These are phyloP conservation scores for Parafenestella ontariensis DNA, from an alignment of 2,329 filamentous ascomycete species.

Conservation along the genomic window DNA sequence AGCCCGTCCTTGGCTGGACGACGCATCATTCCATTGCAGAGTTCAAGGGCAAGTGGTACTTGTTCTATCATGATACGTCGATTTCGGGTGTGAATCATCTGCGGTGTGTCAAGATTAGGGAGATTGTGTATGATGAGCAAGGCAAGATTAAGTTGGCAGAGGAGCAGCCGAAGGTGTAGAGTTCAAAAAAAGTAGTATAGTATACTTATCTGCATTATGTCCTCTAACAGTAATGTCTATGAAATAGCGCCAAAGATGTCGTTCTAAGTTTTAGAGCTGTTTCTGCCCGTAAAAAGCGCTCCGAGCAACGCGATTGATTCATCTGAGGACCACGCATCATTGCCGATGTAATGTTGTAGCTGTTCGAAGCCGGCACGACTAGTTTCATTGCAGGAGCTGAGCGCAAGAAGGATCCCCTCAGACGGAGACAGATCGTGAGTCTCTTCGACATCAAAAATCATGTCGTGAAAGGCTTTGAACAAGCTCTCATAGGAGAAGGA, in stretches of 20 bases:
- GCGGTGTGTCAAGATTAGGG: constrained; percentile 75
- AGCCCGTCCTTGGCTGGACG: constrained; percentile 81
- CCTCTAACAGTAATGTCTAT: not conserved
- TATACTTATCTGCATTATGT: not conserved
- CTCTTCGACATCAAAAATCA: no score
- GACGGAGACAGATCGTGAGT: no score
- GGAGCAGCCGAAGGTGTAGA: constrained; percentile 36
- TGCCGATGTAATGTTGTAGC: no score
- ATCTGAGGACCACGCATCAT: no score
- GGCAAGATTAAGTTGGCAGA: constrained; percentile 63
- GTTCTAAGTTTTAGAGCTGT: no score
- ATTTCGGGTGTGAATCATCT: constrained; percentile 75
- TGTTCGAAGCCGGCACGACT: no score
- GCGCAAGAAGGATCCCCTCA: no score
- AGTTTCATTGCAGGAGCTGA: no score
- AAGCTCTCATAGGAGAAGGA: not conserved
- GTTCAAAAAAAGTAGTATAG: not conserved
- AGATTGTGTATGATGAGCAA: constrained; percentile 73
- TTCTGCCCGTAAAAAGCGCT: no score
- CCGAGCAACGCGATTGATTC: no score
- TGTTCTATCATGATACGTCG: constrained; percentile 79
- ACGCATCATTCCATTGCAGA: constrained; percentile 82
- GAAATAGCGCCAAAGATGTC: no score
- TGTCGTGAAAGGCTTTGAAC: not conserved
- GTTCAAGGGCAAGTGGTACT: constrained; percentile 73